phyloP scores from a whole-genome alignment of 352 stramenopile species.

The Pythium volutum region DNA sequence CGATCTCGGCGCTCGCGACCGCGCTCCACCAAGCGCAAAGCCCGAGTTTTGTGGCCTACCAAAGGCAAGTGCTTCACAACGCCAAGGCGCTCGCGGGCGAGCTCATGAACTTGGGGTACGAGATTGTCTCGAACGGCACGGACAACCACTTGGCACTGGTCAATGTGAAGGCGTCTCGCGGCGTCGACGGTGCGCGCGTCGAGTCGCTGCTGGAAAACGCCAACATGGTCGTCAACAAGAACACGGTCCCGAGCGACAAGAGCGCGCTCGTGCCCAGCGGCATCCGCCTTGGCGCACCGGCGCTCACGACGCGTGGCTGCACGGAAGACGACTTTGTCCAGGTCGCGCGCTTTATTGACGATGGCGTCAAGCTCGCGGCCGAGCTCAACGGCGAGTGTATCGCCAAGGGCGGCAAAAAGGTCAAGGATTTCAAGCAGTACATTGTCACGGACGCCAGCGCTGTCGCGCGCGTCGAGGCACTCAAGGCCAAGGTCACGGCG shows the following conservation, averaged over 20 bases:
- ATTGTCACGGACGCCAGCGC: slow-evolving; percentile 29
- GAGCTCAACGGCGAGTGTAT: slow-evolving; percentile 62
- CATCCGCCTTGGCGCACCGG: slow-evolving; percentile 95
- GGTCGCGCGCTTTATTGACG: slow-evolving; percentile 95
- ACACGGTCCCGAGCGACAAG: slow-evolving; percentile 97
- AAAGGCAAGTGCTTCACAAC: slow-evolving; percentile 94
- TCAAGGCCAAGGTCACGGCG: slow-evolving; percentile 85
- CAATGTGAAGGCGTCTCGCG: slow-evolving; percentile 93
- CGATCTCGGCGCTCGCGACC: slow-evolving; percentile 98
- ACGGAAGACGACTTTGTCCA: slow-evolving; percentile 94
- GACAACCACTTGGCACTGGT: slow-evolving; percentile 99
- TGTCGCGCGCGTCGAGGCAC: slow-evolving; percentile 46
- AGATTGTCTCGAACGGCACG: slow-evolving; percentile 96
- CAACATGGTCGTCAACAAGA: slow-evolving; percentile 99
- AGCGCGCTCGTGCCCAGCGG: slow-evolving; percentile 96
- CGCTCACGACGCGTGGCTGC: slow-evolving; percentile 94
- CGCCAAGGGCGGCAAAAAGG: slow-evolving; percentile 56
- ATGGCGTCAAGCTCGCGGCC: slow-evolving; percentile 91
- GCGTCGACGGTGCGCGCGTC: slow-evolving; percentile 94
- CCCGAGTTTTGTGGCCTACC: slow-evolving; percentile 97
- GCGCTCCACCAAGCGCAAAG: slow-evolving; percentile 95
- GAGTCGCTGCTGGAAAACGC: slow-evolving; percentile 96
- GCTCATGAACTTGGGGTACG: slow-evolving; percentile 92
- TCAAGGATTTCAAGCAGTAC: slow-evolving; percentile 32
- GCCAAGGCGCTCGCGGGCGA: slow-evolving; percentile 85